These are phyloP conservation scores for Fraxinus xanthoxyloides DNA, from an alignment of 305 asterid species.

Conservation along the genomic window DNA sequence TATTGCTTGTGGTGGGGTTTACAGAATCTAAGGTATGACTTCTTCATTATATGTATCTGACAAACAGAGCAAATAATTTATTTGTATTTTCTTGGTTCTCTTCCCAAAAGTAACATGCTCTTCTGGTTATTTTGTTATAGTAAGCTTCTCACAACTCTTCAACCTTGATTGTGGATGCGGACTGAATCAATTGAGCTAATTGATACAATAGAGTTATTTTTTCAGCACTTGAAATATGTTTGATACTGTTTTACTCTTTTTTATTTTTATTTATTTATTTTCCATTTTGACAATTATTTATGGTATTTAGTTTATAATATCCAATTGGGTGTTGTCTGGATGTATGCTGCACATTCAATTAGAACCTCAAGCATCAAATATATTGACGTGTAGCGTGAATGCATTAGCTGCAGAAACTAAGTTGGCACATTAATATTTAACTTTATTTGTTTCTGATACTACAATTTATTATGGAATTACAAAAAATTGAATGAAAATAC, in stretches of 20 bases:
- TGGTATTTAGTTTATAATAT: not conserved
- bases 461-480: not conserved
- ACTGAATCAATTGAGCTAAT: not conserved
- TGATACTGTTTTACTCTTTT: not conserved
- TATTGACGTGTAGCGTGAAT: not conserved
- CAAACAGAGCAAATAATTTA: not conserved
- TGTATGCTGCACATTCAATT: not conserved
- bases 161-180: not conserved
- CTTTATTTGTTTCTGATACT: not conserved
- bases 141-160: not conserved
- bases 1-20: constrained; percentile 99
- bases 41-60: constrained; percentile 7
- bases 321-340: not conserved
- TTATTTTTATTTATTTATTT: not conserved
- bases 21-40: constrained; percentile 77
- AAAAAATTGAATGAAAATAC: not conserved
- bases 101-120: not conserved
- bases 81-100: not conserved
- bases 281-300: not conserved
- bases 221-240: not conserved
- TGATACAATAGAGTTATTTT: not conserved
- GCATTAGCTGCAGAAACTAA: not conserved
- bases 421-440: not conserved
- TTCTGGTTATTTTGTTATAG: not conserved
- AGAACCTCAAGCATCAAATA: not conserved